Percentiles rank a stretch among this genome's conserved stretches.
Evolutionary conservation across 257 asterid species (phyloP).

Genomic region (Eustoma russellianum): DNA sequence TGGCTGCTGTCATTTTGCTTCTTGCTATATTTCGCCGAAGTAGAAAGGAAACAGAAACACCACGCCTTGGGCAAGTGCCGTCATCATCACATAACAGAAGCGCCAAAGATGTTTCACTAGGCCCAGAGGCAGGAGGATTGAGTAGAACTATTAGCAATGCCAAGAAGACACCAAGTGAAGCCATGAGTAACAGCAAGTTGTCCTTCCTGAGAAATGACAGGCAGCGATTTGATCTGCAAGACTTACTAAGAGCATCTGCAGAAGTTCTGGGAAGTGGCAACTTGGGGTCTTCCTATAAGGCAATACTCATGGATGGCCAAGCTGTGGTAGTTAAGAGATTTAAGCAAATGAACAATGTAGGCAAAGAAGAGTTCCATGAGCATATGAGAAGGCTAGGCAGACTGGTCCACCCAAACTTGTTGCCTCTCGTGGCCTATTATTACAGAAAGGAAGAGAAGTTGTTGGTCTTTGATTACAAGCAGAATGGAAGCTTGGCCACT

Average conservation of each 20-base stretch:
- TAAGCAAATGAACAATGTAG: slow-evolving; percentile 65
- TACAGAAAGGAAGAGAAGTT: slow-evolving; percentile 90
- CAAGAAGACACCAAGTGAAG: slow-evolving; percentile 6
- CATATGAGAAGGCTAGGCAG: slow-evolving; percentile 82
- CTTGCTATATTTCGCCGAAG: slow-evolving; percentile 26
- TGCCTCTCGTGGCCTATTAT: slow-evolving; percentile 74
- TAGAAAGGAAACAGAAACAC: slow-evolving; percentile 16
- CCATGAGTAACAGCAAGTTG: slow-evolving; percentile 43
- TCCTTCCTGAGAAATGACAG: slow-evolving; percentile 62
- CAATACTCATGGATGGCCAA: slow-evolving; percentile 64
- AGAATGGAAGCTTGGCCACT: slow-evolving; percentile 65
- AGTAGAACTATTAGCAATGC: neutral
- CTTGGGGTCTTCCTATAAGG: slow-evolving; percentile 89
- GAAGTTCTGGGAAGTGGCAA: slow-evolving; percentile 81
- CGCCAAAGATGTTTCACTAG: neutral
- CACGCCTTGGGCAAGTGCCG: slow-evolving; percentile 16
- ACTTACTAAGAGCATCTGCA: slow-evolving; percentile 77
- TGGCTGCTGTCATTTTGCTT: slow-evolving; percentile 31
- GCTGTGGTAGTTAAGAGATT: slow-evolving; percentile 77
- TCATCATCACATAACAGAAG: slow-evolving; percentile 2
- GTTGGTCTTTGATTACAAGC: slow-evolving; percentile 47
- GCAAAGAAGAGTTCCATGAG: slow-evolving; percentile 71
- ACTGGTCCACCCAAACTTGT: slow-evolving; percentile 52
- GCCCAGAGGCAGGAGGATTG: too few relatives aligned
- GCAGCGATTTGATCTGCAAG: slow-evolving; percentile 63